Evolutionary conservation across 331 rosid species (phyloP).

Genomic region (Malus hybrid): DNA sequence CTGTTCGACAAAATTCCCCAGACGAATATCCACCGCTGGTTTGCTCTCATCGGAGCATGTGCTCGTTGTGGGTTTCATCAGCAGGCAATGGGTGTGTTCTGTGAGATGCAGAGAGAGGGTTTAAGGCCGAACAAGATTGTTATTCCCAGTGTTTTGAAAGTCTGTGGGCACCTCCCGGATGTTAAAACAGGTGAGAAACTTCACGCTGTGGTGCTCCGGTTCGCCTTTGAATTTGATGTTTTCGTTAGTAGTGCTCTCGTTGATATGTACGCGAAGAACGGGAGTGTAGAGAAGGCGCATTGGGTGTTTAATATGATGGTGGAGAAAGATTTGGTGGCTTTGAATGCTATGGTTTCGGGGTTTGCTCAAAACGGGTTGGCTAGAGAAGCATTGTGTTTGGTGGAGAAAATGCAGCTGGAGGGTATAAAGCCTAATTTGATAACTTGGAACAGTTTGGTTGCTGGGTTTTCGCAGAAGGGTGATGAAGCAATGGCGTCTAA

Average conservation of each 20-base stretch:
- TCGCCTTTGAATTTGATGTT: slow-evolving; percentile 51
- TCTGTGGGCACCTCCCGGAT: slow-evolving; percentile 60
- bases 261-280: slow-evolving; percentile 72
- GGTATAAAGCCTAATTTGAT: slow-evolving; percentile 58
- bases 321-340: slow-evolving; percentile 63
- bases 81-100: slow-evolving; percentile 43
- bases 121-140: slow-evolving; percentile 35
- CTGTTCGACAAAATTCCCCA: slow-evolving; percentile 72
- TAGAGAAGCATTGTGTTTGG: slow-evolving; percentile 47
- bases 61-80: slow-evolving; percentile 52
- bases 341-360: slow-evolving; percentile 82
- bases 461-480: slow-evolving; percentile 72
- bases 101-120: slow-evolving; percentile 45
- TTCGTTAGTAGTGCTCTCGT: slow-evolving; percentile 59
- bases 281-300: slow-evolving; percentile 39
- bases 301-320: slow-evolving; percentile 51
- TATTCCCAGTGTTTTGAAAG: slow-evolving; percentile 80
- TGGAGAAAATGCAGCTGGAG: slow-evolving; percentile 37
- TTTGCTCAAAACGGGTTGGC: slow-evolving; percentile 56
- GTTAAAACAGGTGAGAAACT: slow-evolving; percentile 41
- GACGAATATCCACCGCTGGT: slow-evolving; percentile 60
- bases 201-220: slow-evolving; percentile 47
- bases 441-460: slow-evolving; percentile 75
- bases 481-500: slow-evolving; percentile 43
- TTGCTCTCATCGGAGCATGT: slow-evolving; percentile 51